Base-by-base conservation (phyloP, 257 asterid genomes). In the Knoxia roxburghii region DNA sequence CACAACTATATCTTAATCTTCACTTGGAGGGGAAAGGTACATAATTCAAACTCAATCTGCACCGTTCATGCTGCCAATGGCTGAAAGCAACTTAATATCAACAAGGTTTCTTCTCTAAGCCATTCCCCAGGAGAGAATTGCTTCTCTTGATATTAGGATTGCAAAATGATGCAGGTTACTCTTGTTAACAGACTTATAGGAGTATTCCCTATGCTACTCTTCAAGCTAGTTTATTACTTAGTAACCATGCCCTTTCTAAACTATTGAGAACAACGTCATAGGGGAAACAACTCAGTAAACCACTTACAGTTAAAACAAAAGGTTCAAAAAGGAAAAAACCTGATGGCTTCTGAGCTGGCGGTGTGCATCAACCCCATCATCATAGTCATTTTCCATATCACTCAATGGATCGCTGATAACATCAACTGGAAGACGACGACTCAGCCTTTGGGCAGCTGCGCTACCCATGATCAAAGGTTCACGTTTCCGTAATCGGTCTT, bases 401-500 rank as follows among this genome's bases (percentile, higher is more conserved):
- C 92, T 85, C 79, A 94, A 74, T 56, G 99, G 99, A 79, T 94
- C 99, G 77, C 99, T 94, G 51, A 94, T 85, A 69, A 88, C 88
- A 78, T 90, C 99, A 40, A 87, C 90, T 60, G 96, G 92, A 61
- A 78, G 76, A 61, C 80, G 85, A n/a, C 82, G 83, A 73, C 75
- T 88, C 82, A 81, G 81, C 77, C 86, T 84, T 77, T 84, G 93
- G 62, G 87, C 77, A 62, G 79, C 85, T 59, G 82, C 65, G 71
- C 81, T 85, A 14, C 83, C 96, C 46, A 85, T 73, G 75, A 85
- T 85, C 79, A 94, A 72, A 30, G 95, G 95, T 76, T 84, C 96
- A 59, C 96, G 86, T 76, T 82, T 87, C 61, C 71, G 79, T 67
- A 90, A 64, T 67, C 90, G 91, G 37, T 79, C 89, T 79, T 84